Evolutionary conservation across 192 early-diverging fungal species (phyloP).

Genomic region (Cetraspora pellucida): DNA sequence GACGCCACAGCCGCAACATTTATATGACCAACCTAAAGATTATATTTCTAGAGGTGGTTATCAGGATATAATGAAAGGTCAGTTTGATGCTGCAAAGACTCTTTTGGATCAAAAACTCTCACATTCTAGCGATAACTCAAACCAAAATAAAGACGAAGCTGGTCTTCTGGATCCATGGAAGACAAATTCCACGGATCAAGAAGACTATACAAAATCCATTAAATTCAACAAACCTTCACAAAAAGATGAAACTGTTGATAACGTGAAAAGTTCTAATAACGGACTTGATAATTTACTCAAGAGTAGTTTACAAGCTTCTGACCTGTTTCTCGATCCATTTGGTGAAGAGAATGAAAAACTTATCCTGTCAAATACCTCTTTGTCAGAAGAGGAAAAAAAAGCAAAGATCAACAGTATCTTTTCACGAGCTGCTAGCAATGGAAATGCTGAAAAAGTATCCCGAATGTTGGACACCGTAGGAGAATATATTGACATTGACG

Average conservation of each 20-base stretch:
- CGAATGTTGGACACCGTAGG: constrained; percentile 61
- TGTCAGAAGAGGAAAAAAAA: constrained; percentile 58
- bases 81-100: constrained; percentile 8
- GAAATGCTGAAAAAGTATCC: constrained; percentile 65
- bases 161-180: constrained; percentile 23
- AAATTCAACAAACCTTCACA: not conserved
- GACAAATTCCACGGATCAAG: constrained; percentile 13
- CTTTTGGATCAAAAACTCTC: constrained; percentile 14
- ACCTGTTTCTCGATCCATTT: constrained; percentile 18
- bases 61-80: constrained; percentile 16
- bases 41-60: not conserved
- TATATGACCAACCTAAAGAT: not conserved
- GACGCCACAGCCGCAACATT: not conserved
- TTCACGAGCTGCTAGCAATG: constrained; percentile 71
- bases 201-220: constrained; percentile 21
- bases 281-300: not conserved
- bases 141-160: constrained; percentile 5
- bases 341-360: constrained; percentile 24
- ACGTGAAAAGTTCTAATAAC: not conserved
- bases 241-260: not conserved
- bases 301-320: not conserved
- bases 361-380: constrained; percentile 22
- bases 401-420: constrained; percentile 65
- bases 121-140: not conserved
- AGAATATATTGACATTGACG: constrained; percentile 74